Evolutionary conservation across 192 early-diverging fungal genomes (phyloP).

Genomic region (Lunasporangiospora selenospora): DNA sequence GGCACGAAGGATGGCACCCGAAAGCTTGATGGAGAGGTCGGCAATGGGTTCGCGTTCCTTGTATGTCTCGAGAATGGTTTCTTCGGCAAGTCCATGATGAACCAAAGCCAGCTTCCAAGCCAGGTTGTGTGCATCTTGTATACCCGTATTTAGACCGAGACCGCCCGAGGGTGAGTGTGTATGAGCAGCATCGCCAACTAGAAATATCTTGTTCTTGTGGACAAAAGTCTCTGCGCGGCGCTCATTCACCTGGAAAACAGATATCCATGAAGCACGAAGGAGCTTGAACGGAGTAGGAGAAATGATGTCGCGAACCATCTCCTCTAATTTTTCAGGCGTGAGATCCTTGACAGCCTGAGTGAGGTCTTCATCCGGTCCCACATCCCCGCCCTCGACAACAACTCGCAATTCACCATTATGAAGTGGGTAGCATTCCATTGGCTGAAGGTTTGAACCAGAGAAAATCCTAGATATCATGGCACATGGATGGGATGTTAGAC

Average conservation of each 20-base stretch:
- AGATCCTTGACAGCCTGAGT: not conserved
- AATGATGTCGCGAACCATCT: not conserved
- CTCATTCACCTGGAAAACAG: constrained; percentile 2
- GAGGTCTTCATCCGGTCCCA: too few species aligned
- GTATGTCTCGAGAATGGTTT: constrained; percentile 36
- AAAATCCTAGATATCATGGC: too few species aligned
- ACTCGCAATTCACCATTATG: too few species aligned
- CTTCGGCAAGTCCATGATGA: constrained; percentile 11
- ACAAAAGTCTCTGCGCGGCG: constrained; percentile 2
- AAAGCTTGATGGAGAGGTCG: not conserved
- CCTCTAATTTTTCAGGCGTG: not conserved
- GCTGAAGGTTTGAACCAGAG: too few species aligned
- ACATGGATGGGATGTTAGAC: too few species aligned
- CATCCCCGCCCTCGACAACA: too few species aligned
- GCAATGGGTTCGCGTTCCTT: constrained; percentile 16
- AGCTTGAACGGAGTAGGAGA: not conserved
- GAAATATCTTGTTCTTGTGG: constrained; percentile 23
- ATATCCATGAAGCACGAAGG: not conserved
- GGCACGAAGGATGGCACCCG: too few species aligned
- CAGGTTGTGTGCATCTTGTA: constrained; percentile 53
- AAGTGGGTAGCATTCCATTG: too few species aligned
- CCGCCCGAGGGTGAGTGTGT: constrained; percentile 33
- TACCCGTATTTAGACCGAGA: constrained; percentile 48
- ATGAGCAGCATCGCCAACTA: constrained; percentile 49
- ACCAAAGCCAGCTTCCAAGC: constrained; percentile 55